These are phyloP conservation scores for Ceratocystis destructans DNA, from an alignment of 2,329 filamentous ascomycete species.

Conservation along the genomic window DNA sequence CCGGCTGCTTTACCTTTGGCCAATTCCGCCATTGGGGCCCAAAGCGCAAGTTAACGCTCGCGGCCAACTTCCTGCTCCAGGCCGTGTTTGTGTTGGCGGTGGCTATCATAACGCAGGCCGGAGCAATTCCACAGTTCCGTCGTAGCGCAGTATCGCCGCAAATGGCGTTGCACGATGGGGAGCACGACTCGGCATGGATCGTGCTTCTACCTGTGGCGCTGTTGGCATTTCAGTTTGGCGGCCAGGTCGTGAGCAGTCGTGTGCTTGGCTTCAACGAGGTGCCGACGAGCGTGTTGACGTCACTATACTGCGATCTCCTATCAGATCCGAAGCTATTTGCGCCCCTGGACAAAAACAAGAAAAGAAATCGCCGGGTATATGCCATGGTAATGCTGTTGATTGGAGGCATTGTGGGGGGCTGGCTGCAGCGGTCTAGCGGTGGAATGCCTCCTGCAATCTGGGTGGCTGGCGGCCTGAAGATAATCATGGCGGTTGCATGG, in stretches of 20 bases:
- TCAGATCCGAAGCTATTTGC: constrained; percentile 37
- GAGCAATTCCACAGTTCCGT: constrained; percentile 30
- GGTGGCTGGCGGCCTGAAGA: constrained; percentile 34
- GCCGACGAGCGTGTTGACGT: constrained; percentile 42
- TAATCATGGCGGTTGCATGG: constrained; percentile 29
- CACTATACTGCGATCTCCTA: constrained; percentile 39
- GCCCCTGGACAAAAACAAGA: constrained; percentile 30
- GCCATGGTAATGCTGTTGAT: constrained; percentile 34
- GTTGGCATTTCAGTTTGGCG: constrained; percentile 40
- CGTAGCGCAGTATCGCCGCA: constrained; percentile 15
- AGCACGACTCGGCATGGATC: constrained; percentile 25
- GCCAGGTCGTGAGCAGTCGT: constrained; percentile 39
- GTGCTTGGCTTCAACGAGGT: constrained; percentile 39
- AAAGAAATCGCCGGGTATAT: constrained; percentile 35
- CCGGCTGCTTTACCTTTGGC: constrained; percentile 38
- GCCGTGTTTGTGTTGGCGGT: constrained; percentile 37
- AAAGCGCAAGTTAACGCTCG: constrained; percentile 31
- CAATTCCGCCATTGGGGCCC: constrained; percentile 26
- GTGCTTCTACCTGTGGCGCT: constrained; percentile 34
- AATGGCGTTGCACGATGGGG: constrained; percentile 5
- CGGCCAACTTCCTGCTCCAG: constrained; percentile 39
- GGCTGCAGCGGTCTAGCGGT: constrained; percentile 32
- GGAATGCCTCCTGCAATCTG: constrained; percentile 33
- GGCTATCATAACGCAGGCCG: constrained; percentile 37
- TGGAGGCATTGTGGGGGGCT: constrained; percentile 36